Percentiles rank a stretch among this genome's conserved stretches.
These are phyloP conservation scores for Durotheca rogersii DNA, from an alignment of 495 filamentous ascomycete genomes.

Conservation along the genomic window DNA sequence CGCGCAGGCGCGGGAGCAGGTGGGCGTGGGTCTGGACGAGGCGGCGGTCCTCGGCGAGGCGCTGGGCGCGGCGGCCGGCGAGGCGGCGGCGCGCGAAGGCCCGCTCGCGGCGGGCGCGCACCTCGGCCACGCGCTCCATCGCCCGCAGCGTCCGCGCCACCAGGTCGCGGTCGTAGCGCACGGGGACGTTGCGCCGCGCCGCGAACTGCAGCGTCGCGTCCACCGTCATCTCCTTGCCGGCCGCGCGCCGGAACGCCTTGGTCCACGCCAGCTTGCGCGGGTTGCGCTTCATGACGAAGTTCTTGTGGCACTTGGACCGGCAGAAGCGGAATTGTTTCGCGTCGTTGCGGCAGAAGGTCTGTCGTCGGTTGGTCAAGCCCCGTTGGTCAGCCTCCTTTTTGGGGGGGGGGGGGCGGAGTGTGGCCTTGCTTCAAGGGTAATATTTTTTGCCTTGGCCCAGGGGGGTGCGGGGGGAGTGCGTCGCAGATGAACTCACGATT, in stretches of 20 bases:
- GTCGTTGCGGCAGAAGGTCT: constrained; percentile 51
- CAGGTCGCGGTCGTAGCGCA: constrained; percentile 91
- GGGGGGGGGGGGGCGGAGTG: neutral
- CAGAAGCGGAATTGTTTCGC: constrained; percentile 30
- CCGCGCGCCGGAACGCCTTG: constrained; percentile 35
- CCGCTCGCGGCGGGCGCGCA: constrained; percentile 77
- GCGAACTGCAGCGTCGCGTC: constrained; percentile 92
- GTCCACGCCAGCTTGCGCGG: constrained; percentile 83
- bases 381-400: too few species aligned
- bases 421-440: too few species aligned
- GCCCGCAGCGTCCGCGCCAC: constrained; percentile 83
- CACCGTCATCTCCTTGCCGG: constrained; percentile 70
- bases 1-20: constrained; percentile 66
- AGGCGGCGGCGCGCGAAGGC: constrained; percentile 90
- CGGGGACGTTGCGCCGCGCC: constrained; percentile 86
- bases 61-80: constrained; percentile 80
- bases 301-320: constrained; percentile 88
- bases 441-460: too few species aligned
- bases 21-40: constrained; percentile 91
- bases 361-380: too few species aligned
- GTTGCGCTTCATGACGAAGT: constrained; percentile 98
- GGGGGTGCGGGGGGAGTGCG: too few species aligned
- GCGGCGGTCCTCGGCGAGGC: constrained; percentile 76
- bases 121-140: constrained; percentile 89
- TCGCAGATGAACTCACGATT: constrained; percentile 49